Conservation (phyloP, 2,329 filamentous ascomycete genomes). For the Apiospora kogelbergensis region DNA sequence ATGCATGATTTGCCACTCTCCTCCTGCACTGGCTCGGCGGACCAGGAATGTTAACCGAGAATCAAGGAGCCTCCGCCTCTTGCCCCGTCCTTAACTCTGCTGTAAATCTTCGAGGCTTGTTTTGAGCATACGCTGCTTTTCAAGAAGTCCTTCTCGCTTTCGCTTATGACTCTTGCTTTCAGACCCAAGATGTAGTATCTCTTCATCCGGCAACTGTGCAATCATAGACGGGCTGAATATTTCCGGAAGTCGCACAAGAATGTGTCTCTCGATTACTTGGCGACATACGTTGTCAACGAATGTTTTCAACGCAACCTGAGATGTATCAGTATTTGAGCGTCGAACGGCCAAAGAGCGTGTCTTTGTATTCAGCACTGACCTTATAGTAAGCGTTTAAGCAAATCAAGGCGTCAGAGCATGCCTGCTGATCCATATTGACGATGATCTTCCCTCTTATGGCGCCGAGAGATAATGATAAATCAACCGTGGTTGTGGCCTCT, state of each 20-base stretch:
- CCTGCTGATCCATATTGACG: not conserved
- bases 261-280: constrained; percentile 27
- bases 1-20: not conserved
- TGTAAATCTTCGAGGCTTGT: not conserved
- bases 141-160: not conserved
- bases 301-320: constrained; percentile 24
- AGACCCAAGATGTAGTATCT: not conserved
- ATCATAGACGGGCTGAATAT: constrained; percentile 19
- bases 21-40: no score
- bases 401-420: not conserved
- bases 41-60: no score
- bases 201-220: not conserved
- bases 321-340: not conserved
- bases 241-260: constrained; percentile 17
- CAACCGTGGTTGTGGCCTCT: no score
- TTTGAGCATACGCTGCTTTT: not conserved
- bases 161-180: not conserved
- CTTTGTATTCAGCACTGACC: not conserved
- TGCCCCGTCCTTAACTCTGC: not conserved
- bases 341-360: no score
- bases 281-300: constrained; percentile 29
- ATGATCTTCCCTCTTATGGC: no score
- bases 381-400: not conserved
- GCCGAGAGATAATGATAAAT: no score
- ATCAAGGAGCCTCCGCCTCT: no score